phyloP scores from a whole-genome alignment of 352 stramenopile genomes.

The Phytophthora tubulina region DNA sequence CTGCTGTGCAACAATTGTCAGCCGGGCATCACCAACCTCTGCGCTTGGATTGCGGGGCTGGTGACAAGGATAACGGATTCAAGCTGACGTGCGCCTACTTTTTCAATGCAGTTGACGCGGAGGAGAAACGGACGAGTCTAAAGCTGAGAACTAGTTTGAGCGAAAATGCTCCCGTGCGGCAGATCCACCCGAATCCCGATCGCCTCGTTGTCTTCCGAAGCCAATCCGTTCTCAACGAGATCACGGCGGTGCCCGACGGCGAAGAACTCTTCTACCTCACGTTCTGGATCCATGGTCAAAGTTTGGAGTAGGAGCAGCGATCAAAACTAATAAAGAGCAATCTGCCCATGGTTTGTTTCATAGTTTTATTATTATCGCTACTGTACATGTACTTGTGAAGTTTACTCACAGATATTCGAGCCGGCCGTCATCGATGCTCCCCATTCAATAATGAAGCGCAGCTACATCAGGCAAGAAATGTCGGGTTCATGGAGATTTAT shows the following conservation, averaged over 20 bases:
- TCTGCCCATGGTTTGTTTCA: no score
- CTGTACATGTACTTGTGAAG: no score
- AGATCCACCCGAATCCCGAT: conserved; percentile 49
- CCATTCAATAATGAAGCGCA: no score
- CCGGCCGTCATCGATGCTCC: no score
- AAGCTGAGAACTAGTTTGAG: conserved; percentile 47
- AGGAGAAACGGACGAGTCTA: conserved; percentile 36
- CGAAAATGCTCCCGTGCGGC: conserved; percentile 43
- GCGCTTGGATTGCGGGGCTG: conserved; percentile 72
- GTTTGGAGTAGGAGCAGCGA: conserved; percentile 32
- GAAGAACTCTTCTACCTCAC: conserved; percentile 68
- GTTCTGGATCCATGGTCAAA: conserved; percentile 89
- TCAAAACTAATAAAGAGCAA: no score
- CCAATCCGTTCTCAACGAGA: conserved; percentile 74
- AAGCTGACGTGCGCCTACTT: conserved; percentile 85
- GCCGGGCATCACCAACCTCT: conserved; percentile 56
- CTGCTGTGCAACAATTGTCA: conserved; percentile 60
- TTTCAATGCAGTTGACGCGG: conserved; percentile 42
- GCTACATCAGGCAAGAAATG: neutral
- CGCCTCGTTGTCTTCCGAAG: conserved; percentile 79
- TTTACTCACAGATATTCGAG: no score
- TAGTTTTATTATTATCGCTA: no score
- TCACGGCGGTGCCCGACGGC: conserved; percentile 44
- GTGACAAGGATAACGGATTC: conserved; percentile 82
- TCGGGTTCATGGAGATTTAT: no score